Conservation (phyloP, 129 eudicot genomes). For the Escallonia rubra region DNA sequence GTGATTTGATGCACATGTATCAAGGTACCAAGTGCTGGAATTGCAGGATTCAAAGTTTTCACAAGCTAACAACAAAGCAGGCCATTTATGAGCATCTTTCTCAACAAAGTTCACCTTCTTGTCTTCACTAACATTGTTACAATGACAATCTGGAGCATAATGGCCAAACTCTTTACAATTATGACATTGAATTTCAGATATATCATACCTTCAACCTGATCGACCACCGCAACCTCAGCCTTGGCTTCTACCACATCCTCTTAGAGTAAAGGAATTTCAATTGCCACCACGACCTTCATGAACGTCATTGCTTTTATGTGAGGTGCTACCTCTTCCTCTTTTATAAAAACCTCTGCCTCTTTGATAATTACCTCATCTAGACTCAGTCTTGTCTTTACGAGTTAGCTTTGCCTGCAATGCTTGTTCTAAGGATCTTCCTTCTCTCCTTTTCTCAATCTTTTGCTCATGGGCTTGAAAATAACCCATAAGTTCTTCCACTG, state of each 20-base stretch:
- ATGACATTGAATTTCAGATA: no score
- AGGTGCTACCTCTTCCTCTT: background rate
- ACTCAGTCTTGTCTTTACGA: background rate
- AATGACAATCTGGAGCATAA: no score
- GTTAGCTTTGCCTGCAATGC: no score
- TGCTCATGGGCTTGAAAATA: background rate
- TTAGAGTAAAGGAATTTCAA: background rate
- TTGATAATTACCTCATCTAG: background rate
- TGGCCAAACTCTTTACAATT: no score
- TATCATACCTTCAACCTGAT: background rate
- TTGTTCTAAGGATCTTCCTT: background rate
- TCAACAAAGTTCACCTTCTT: background rate
- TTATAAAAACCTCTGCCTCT: background rate
- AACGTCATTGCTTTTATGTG: background rate
- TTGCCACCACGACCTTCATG: background rate
- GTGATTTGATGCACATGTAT: no score
- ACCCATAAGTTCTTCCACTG: background rate
- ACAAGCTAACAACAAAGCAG: no score
- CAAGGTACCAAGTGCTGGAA: no score
- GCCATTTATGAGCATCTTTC: no score
- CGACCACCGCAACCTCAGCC: background rate
- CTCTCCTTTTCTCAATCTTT: background rate
- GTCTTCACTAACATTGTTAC: no score
- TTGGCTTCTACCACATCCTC: background rate
- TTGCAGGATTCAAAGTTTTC: no score